Percentiles rank a stretch among this genome's conserved stretches.
These are phyloP conservation scores for Botryosphaeria dothidea DNA, from an alignment of 2,329 filamentous ascomycete genomes.

Conservation along the genomic window DNA sequence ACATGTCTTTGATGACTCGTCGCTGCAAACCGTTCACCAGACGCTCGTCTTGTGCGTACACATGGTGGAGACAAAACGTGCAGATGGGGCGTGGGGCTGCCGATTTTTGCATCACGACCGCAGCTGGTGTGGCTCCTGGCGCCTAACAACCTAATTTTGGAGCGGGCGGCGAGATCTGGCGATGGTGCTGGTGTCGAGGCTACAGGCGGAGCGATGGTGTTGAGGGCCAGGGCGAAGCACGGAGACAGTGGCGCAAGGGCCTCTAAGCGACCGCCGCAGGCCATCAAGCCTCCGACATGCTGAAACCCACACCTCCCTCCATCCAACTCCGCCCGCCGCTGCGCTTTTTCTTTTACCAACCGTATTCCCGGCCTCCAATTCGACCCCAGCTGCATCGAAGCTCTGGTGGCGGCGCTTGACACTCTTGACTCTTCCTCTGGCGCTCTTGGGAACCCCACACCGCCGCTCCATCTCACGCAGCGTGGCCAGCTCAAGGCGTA, in stretches of 20 bases:
- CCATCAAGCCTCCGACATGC: not conserved
- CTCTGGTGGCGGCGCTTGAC: not conserved
- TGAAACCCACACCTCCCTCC: slow-evolving; percentile 1
- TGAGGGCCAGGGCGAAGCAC: not conserved
- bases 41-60: not conserved
- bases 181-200: not conserved
- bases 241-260: not conserved
- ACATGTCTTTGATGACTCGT: no score
- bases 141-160: not conserved
- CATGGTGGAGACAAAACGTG: not conserved
- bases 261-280: not conserved
- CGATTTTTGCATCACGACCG: not conserved
- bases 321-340: not conserved
- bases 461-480: not conserved
- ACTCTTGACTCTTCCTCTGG: not conserved
- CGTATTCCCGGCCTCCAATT: not conserved
- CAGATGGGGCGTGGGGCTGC: not conserved
- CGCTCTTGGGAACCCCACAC: not conserved
- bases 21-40: not conserved
- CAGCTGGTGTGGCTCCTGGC: not conserved
- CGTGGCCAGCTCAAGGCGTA: not conserved
- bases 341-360: not conserved
- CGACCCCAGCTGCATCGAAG: not conserved
- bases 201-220: not conserved
- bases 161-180: not conserved